These are phyloP conservation scores for Smallanthus sonchifolius DNA, from an alignment of 129 eudicot genomes.

Conservation along the genomic window DNA sequence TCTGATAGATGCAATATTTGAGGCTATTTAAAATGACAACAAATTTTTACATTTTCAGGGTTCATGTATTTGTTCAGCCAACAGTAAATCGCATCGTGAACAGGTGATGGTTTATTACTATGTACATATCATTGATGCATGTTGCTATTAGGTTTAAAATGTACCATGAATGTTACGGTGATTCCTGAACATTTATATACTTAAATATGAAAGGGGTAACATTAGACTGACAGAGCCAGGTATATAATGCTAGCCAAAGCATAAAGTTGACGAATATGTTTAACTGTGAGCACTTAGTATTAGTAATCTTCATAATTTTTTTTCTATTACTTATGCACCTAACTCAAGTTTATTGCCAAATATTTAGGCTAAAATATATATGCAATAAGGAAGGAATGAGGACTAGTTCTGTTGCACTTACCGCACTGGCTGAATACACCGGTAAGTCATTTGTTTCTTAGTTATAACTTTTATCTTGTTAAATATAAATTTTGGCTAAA, in stretches of 20 bases:
- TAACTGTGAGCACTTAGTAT: background rate
- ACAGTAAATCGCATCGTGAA: slow-evolving; percentile 80
- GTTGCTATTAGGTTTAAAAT: slow-evolving; percentile 6
- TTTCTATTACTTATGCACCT: slow-evolving; percentile 2
- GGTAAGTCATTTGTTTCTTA: slow-evolving; percentile 38
- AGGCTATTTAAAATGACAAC: slow-evolving; percentile 9
- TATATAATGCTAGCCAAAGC: slow-evolving; percentile 9
- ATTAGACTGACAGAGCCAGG: background rate
- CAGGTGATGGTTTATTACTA: slow-evolving; percentile 47
- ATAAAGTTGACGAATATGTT: background rate
- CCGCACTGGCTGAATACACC: slow-evolving; percentile 86
- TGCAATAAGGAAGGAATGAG: slow-evolving; percentile 81
- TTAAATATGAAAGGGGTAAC: background rate
- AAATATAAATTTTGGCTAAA: background rate
- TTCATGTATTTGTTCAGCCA: slow-evolving; percentile 84
- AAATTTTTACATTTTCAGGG: slow-evolving; percentile 49
- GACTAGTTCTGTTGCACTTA: slow-evolving; percentile 78
- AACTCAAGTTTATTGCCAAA: slow-evolving; percentile 1
- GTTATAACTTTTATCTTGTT: background rate
- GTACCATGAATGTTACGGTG: background rate
- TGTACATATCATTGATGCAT: background rate
- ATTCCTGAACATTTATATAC: background rate
- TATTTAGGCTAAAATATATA: slow-evolving; percentile 76
- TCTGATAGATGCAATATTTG: slow-evolving; percentile 5
- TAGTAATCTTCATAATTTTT: background rate